phyloP scores from a whole-genome alignment of 1,284 basidiomycete genomes.

The Cystobasidium sp. region DNA sequence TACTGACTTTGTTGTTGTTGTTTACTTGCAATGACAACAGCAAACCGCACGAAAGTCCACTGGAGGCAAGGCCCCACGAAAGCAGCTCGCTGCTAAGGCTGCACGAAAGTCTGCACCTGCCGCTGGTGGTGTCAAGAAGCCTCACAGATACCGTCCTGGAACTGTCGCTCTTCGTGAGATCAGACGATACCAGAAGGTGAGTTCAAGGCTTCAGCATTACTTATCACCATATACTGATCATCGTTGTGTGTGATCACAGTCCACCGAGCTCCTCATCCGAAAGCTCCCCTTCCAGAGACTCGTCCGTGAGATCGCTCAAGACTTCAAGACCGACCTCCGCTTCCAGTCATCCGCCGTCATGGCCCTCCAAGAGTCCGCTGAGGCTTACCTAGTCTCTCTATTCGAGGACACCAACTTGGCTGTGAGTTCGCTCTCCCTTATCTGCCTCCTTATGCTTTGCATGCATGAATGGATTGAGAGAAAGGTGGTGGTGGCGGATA shows the following conservation, averaged over 20 bases:
- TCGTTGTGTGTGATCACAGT: constrained; percentile 55
- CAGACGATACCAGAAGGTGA: constrained; percentile 62
- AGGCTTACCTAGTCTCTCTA: constrained; percentile 88
- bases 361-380: constrained; percentile 59
- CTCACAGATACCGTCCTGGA: constrained; percentile 65
- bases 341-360: constrained; percentile 56
- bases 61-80: constrained; percentile 63
- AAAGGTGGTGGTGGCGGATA: constrained; percentile 3
- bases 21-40: constrained; percentile 51
- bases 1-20: constrained; percentile 33
- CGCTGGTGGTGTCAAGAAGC: constrained; percentile 67
- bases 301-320: constrained; percentile 55
- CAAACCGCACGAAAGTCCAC: constrained; percentile 67
- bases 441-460: not conserved
- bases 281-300: constrained; percentile 65
- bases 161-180: constrained; percentile 65
- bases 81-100: constrained; percentile 63
- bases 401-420: constrained; percentile 68
- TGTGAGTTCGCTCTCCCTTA: constrained; percentile 45
- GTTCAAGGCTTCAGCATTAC: not conserved
- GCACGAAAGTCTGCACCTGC: constrained; percentile 61
- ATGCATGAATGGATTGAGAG: not conserved
- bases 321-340: constrained; percentile 56
- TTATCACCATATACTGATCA: not conserved
- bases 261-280: constrained; percentile 87